A percentile compares a stretch with the other conserved stretches of the same genome.
These are phyloP conservation scores for Amborella trichopoda DNA, from an alignment of 164 flowering plant genomes.

Conservation along the genomic window DNA sequence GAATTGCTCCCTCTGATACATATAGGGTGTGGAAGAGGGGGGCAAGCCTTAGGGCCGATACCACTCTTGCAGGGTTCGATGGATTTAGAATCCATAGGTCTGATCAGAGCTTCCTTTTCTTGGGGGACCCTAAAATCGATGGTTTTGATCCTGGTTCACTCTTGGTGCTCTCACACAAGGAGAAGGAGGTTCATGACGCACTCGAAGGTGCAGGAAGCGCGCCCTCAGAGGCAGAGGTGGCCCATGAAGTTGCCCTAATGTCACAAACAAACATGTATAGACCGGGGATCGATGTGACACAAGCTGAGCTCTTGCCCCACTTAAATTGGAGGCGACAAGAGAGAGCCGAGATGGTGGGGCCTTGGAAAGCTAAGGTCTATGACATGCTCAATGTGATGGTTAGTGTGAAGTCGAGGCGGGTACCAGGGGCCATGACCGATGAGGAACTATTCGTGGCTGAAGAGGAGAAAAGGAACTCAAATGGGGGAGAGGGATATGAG, in stretches of 20 bases:
- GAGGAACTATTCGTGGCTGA: constrained; percentile 92
- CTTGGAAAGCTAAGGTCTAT: constrained; percentile 90
- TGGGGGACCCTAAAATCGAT: constrained; percentile 61
- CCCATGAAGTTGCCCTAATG: constrained; percentile 95
- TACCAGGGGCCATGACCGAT: constrained; percentile 99
- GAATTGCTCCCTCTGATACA: constrained; percentile 98
- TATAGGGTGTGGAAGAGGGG: constrained; percentile 98
- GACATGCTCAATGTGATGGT: constrained; percentile 99
- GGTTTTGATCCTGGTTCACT: constrained; percentile 65
- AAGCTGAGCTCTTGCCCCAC: constrained; percentile 92
- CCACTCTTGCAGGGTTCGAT: constrained; percentile 99
- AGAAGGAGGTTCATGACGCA: constrained; percentile 92
- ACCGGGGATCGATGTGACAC: constrained; percentile 98
- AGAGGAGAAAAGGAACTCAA: constrained; percentile 54
- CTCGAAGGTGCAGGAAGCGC: constrained; percentile 90
- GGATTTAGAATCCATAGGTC: constrained; percentile 95
- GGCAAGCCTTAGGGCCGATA: constrained; percentile 92
- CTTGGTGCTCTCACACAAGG: constrained; percentile 91
- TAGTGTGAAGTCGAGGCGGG: constrained; percentile 93
- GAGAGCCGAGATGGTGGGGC: constrained; percentile 88
- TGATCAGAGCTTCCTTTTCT: constrained; percentile 88
- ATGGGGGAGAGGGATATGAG: constrained; percentile 50
- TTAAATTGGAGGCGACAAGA: constrained; percentile 95
- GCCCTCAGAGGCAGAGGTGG: constrained; percentile 93
- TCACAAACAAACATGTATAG: constrained; percentile 99